Conservation (phyloP, 768 basidiomycete species). For the Cyclocybe cylindracea region DNA sequence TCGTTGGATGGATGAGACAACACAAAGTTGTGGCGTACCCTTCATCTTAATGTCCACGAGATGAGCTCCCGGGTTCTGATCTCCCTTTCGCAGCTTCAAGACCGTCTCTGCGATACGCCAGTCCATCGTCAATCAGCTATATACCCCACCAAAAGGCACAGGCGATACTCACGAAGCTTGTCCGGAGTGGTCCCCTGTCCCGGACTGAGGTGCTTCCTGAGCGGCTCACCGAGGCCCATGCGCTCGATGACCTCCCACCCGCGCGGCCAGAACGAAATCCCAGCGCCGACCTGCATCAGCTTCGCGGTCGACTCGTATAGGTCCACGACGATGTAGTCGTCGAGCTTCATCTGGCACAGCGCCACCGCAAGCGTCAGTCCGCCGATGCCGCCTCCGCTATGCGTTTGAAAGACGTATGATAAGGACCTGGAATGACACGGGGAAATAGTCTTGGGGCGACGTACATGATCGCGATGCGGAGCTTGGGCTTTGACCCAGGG, state of each 20-base stretch:
- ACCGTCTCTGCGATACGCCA: not conserved
- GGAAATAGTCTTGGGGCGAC: not conserved
- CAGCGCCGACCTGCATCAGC: slow-evolving; percentile 47
- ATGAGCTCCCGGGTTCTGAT: slow-evolving; percentile 4
- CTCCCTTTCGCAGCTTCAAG: slow-evolving; percentile 8
- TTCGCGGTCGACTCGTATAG: slow-evolving; percentile 44
- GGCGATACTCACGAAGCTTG: not conserved
- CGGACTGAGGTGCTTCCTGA: slow-evolving; percentile 1
- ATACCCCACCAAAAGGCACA: not conserved
- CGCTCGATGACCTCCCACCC: slow-evolving; percentile 39
- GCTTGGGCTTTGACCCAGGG: no score
- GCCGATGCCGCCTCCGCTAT: slow-evolving; percentile 36
- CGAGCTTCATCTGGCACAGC: slow-evolving; percentile 1
- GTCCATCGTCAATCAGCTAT: not conserved
- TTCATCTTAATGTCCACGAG: slow-evolving; percentile 1
- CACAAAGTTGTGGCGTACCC: slow-evolving; percentile 14
- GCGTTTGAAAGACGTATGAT: not conserved
- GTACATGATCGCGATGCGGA: no score
- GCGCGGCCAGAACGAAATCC: slow-evolving; percentile 40
- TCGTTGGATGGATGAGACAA: slow-evolving; percentile 23
- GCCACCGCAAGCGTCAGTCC: slow-evolving; percentile 28
- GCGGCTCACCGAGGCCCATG: slow-evolving; percentile 33
- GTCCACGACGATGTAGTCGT: slow-evolving; percentile 34
- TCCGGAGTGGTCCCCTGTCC: slow-evolving; percentile 1
- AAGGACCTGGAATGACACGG: no score